Conservation (phyloP, 2,329 filamentous ascomycete species). For the Aspergillus sp. region DNA sequence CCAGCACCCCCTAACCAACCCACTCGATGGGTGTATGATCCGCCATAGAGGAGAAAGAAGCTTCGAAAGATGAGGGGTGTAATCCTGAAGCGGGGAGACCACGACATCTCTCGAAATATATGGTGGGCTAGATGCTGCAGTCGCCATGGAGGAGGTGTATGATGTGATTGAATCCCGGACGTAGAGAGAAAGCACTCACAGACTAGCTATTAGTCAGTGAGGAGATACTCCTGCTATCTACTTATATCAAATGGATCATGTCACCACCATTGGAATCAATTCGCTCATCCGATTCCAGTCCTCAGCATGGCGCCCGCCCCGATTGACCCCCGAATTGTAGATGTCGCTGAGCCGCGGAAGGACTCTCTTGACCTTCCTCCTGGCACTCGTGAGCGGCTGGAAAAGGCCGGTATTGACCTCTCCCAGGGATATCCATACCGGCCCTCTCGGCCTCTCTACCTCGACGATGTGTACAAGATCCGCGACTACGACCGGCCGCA, state of each 20-base stretch:
- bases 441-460: slow-evolving; percentile 64
- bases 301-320: slow-evolving; percentile 56
- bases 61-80: slow-evolving; percentile 6
- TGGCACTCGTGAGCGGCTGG: slow-evolving; percentile 56
- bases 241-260: neutral
- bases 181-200: no score
- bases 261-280: neutral
- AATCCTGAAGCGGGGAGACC: neutral
- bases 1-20: neutral
- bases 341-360: slow-evolving; percentile 62
- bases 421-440: slow-evolving; percentile 71
- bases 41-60: slow-evolving; percentile 5
- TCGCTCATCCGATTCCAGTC: no score
- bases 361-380: slow-evolving; percentile 64
- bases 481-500: slow-evolving; percentile 56
- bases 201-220: no score
- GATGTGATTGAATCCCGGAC: slow-evolving; percentile 27
- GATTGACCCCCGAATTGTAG: slow-evolving; percentile 62
- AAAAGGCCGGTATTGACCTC: slow-evolving; percentile 68
- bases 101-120: neutral
- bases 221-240: no score
- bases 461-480: slow-evolving; percentile 69
- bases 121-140: slow-evolving; percentile 15
- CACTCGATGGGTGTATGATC: neutral
- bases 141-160: slow-evolving; percentile 29